Base-by-base conservation (phyloP, 2,329 filamentous ascomycete species). In the Moelleriella libera region DNA sequence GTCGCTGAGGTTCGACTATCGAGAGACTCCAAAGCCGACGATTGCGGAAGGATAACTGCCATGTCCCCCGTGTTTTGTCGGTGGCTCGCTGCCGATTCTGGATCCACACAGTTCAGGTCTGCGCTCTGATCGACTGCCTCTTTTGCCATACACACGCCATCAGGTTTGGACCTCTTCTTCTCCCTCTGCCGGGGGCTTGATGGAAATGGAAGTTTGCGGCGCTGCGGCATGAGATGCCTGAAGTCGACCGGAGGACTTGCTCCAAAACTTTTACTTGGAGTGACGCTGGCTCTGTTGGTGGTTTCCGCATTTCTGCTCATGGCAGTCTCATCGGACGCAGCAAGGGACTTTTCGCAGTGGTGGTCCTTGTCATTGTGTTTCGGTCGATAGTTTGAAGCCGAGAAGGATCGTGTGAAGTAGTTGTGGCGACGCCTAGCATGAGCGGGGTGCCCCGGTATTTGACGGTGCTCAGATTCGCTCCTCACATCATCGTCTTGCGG, bases 151-250 rank as follows among this genome's bases (percentile, higher is more conserved):
- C 21, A 21, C 21, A 21, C 21, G 21, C 21, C 21, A 21, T 21
- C 21, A 21, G 21, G 21, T 21, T 21, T 21, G 21, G 21, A 21
- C 21, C 21, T 21, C 21, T 21, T 21, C 21, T 21, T 37, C 8
- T 9, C 12, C 34, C 34, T 37, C 8, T 5, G 34, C 12, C 12
- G 3, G 8, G 34, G 8, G 11, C 10, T 5, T 30, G 39, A 37
- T 39, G 45, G 41, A 45, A 62, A 63, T 3, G 62, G 62, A 9
- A 64, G 55, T 9, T 54, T 52, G 14, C 62, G 58, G 41, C 59
- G 60, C 11, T 42, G 55, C 4, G 62, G 62, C 58, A 64, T 59
- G 2, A 56, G 45, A 40, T 57, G 48, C 21, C 56, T 57, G 46
- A 62, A 63, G 31, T 54, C 48, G 8, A 45, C 30, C 2, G 40